These are phyloP conservation scores for Carallia pectinifolia DNA, from an alignment of 345 rosid genomes.

Conservation along the genomic window DNA sequence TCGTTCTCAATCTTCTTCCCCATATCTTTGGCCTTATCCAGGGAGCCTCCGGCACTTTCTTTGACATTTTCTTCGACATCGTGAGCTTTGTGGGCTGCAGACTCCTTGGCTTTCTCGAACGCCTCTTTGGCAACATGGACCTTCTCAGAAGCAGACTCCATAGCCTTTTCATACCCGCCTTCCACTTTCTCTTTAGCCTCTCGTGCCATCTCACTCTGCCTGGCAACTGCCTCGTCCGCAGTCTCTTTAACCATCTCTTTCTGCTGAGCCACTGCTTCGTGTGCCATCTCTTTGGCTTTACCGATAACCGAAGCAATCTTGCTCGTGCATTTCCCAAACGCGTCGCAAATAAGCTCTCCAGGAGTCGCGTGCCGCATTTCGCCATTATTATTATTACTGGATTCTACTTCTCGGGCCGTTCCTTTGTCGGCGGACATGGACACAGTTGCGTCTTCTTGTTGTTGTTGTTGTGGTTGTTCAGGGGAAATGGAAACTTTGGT, in stretches of 20 bases:
- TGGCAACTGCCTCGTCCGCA: neutral
- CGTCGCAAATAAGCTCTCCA: constrained; percentile 59
- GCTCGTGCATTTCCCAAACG: constrained; percentile 53
- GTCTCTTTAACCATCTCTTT: constrained; percentile 13
- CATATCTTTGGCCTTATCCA: neutral
- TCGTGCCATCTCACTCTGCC: constrained; percentile 4
- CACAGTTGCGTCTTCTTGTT: no score
- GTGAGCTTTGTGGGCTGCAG: constrained; percentile 11
- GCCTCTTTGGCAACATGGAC: constrained; percentile 19
- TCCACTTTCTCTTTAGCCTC: constrained; percentile 4
- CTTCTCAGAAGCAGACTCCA: constrained; percentile 3
- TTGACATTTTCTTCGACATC: constrained; percentile 24
- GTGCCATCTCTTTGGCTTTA: constrained; percentile 39
- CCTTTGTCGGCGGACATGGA: no score
- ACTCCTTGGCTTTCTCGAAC: constrained; percentile 5
- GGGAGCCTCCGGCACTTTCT: constrained; percentile 12
- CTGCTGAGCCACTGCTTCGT: neutral
- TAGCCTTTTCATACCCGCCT: neutral
- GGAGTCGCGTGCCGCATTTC: constrained; percentile 33
- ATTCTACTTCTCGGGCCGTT: constrained; percentile 11
- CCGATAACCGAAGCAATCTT: constrained; percentile 42
- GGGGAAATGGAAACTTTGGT: constrained; percentile 63
- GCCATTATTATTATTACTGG: constrained; percentile 11
- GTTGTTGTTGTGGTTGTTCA: constrained; percentile 3
- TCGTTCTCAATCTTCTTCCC: no score